Evolutionary conservation across 306 rosid species (phyloP), one percentile per base, ranked within the genome.

Genomic region (Quercus wislizeni): DNA sequence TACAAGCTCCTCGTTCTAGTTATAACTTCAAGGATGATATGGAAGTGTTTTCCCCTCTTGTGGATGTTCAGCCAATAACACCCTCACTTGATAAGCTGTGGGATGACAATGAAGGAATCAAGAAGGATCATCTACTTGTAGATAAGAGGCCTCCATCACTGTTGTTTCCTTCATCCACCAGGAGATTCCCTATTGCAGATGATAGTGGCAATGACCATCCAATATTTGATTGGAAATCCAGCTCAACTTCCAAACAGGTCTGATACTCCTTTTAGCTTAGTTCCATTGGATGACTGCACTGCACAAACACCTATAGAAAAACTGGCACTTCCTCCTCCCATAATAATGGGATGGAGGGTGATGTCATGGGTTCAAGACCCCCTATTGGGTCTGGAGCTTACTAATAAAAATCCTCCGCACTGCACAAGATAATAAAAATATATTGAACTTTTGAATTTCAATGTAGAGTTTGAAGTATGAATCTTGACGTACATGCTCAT

Each of bases 41-140:
- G 98, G 99, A 93, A 81, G 97, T 96, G 43, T 96, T 96, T 85
- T 96, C 99, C 84, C 99, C 99, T 65, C 84, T 96, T 46, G 99
- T 96, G 87, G 99, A 96, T 88, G 98, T 96, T 84, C 94, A 90
- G 63, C 99, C 98, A 63, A 87, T 96, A 80, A 91, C 97, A 55
- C 94, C 97, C 64, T 78, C 98, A 23, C 88, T 84, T 54, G 90
- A 85, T 78, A 89, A 89, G 84, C 49, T 91, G 23, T 91, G 98
- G 99, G 97, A 96, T 85, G 98, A 90, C 55, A 87, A 77, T 54
- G 86, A 86, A 75, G 94, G 92, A 82, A 63, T 68, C 67, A 95
- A 91, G 90, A 91, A 91, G 85, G 97, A 95, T 64, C 83, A 57
- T 86, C 86, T 89, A 71, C 84, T 87, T 81, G 79, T 78, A 62